Conservation (phyloP, 2,329 filamentous ascomycete genomes). For the Aspergillus persii region DNA sequence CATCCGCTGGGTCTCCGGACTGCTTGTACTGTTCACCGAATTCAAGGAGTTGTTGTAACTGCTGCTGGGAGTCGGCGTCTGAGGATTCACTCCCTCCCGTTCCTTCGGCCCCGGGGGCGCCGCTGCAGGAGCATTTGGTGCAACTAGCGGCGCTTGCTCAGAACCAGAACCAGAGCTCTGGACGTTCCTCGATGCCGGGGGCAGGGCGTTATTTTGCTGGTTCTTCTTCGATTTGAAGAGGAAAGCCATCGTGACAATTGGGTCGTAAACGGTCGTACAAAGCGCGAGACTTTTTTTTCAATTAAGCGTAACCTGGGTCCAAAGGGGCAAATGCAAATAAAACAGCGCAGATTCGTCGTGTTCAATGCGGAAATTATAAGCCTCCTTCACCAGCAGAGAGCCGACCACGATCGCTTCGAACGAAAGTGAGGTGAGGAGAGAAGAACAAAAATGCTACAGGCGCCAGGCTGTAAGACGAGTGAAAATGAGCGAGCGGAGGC, state of each 20-base stretch:
- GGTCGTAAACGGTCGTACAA: conserved; percentile 36
- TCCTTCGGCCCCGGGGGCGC: conserved; percentile 46
- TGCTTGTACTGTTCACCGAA: conserved; percentile 63
- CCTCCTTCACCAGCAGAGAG: not conserved
- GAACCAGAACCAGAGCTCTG: conserved; percentile 43
- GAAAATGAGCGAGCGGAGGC: conserved; percentile 9
- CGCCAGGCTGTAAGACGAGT: conserved; percentile 12
- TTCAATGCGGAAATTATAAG: not conserved
- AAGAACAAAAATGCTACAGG: conserved; percentile 13
- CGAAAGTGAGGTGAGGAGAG: conserved; percentile 7
- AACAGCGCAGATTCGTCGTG: conserved; percentile 3
- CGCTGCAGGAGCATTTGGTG: conserved; percentile 42
- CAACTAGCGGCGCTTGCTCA: conserved; percentile 46
- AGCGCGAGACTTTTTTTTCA: conserved; percentile 11
- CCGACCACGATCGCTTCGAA: not conserved
- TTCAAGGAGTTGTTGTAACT: conserved; percentile 66
- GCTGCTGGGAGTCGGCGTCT: conserved; percentile 71
- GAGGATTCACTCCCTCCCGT: conserved; percentile 34
- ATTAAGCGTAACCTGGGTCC: conserved; percentile 5
- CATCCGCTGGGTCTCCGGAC: conserved; percentile 63
- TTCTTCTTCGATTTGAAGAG: conserved; percentile 80
- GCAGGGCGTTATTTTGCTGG: conserved; percentile 54
- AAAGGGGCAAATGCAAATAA: conserved; percentile 8
- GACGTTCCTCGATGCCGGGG: conserved; percentile 56
- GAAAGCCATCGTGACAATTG: conserved; percentile 64